Conservation (phyloP, 2,329 filamentous ascomycete species). For the Capronia americana region DNA sequence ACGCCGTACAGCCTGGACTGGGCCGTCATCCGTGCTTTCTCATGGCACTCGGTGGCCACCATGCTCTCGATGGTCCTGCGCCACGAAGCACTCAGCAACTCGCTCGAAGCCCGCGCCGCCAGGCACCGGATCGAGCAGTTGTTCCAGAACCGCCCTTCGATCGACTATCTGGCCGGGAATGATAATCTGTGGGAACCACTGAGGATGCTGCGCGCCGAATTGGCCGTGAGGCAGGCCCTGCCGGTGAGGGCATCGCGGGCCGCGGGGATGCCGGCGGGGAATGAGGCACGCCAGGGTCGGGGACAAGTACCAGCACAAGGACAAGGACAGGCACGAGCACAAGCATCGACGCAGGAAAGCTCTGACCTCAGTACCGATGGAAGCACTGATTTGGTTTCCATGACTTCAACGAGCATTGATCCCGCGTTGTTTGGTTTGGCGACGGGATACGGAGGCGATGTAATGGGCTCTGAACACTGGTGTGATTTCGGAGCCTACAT, state of each 20-base stretch:
- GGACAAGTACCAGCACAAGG: not conserved
- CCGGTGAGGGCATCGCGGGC: not conserved
- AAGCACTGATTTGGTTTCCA: constrained; percentile 8
- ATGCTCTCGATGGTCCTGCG: constrained; percentile 26
- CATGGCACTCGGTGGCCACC: constrained; percentile 24
- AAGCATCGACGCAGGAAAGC: too few species aligned
- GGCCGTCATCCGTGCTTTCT: constrained; percentile 21
- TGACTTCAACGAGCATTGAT: constrained; percentile 24
- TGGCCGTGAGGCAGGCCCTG: constrained; percentile 13
- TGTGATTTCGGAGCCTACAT: constrained; percentile 8
- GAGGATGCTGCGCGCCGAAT: constrained; percentile 16
- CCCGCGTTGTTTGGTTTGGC: constrained; percentile 15
- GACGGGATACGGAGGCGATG: not conserved
- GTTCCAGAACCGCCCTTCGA: constrained; percentile 22
- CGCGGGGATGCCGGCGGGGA: not conserved
- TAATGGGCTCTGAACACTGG: not conserved
- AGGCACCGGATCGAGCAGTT: constrained; percentile 16
- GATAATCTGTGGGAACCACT: constrained; percentile 25
- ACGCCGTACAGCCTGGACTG: constrained; percentile 25
- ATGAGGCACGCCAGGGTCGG: not conserved
- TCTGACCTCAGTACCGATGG: constrained; percentile 1
- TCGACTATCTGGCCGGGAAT: constrained; percentile 18
- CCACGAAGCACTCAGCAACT: constrained; percentile 21
- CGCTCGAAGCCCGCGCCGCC: constrained; percentile 19
- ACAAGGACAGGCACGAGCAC: not conserved